Base-by-base conservation (phyloP, 805 yeast genomes). In the Spathaspora sp. region DNA sequence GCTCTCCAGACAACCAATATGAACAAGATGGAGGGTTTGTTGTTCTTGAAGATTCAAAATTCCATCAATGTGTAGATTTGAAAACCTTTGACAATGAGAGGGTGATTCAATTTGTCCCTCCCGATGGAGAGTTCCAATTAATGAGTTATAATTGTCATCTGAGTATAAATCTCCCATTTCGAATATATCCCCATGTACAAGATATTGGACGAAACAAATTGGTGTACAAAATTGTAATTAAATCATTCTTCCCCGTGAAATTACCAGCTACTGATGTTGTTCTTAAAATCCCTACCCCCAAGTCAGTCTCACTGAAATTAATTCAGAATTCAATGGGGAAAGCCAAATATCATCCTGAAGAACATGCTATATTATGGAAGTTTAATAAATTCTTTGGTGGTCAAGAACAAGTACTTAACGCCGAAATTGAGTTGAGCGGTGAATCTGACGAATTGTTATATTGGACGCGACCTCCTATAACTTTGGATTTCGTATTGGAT, bases 1-100 rank as follows among this genome's bases (percentile, higher is more conserved):
- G 14, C 40, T 50, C 53, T 1, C 26, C 18, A 4, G 23, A 11
- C 3, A 17, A 45, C n/a, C 17, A 29, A 11, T 17, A 5, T 14
- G 51, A 47, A 60, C 40, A 65, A 55, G 79, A 79, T 1, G 70
- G 77, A 28, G 80, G 80, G 2, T 69, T 77, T 35, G 87, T 84
- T 5, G 61, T 76, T 0, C 69, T 91, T 10, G 89, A 86, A 58
- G 96, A 90, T 64, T 84, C 88, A 59, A 89, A 86, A 56, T 87
- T 90, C 68, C 97, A 90, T 67, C 93, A 89, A 60, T 88, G 96
- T 66, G 97, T 90, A 23, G 82, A 85, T 54, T 72, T 89, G 51
- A 80, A 81, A 52, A 79, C 81, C 57, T 89, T 86, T 65, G 90
- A 87, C 54, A 63, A 75, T 18, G 83, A 85, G 23, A 72, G 87